These are phyloP conservation scores for Didymella pinodella DNA, from an alignment of 2,329 filamentous ascomycete species.

Conservation along the genomic window DNA sequence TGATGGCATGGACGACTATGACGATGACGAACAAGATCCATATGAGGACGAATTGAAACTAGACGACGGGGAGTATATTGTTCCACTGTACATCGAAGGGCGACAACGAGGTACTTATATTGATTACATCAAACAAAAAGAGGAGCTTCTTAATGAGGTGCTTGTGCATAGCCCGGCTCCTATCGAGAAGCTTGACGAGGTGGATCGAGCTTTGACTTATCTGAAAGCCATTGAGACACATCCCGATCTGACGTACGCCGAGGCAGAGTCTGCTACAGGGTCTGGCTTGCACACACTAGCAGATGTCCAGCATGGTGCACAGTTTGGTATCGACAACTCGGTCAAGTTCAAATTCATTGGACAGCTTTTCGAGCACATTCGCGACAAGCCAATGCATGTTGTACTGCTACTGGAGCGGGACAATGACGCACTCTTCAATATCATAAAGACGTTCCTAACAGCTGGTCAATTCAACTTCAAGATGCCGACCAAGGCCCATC, in stretches of 20 bases:
- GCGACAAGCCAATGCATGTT: conserved; percentile 37
- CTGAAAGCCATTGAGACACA: conserved; percentile 44
- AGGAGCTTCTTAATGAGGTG: conserved; percentile 27
- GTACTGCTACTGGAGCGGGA: conserved; percentile 39
- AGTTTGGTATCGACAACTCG: conserved; percentile 42
- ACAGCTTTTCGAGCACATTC: conserved; percentile 32
- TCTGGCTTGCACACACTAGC: conserved; percentile 20
- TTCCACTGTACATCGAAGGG: conserved; percentile 44
- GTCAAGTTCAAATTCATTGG: conserved; percentile 47
- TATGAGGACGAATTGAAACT: conserved; percentile 44
- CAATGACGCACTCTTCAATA: conserved; percentile 33
- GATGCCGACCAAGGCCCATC: conserved; percentile 32
- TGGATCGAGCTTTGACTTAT: conserved; percentile 32
- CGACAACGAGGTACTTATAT: conserved; percentile 41
- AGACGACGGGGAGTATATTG: conserved; percentile 40
- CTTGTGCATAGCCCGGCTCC: conserved; percentile 3
- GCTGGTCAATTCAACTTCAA: conserved; percentile 36
- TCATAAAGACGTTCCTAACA: conserved; percentile 38
- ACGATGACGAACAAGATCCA: conserved; percentile 28
- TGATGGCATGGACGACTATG: conserved; percentile 24
- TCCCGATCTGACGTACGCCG: conserved; percentile 42
- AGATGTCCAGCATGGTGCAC: conserved; percentile 31
- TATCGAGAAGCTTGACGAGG: conserved; percentile 22
- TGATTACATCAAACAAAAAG: conserved; percentile 28
- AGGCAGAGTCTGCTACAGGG: conserved; percentile 24